Evolutionary conservation across 2,329 filamentous ascomycete species (phyloP), one percentile per base, ranked within the genome.

Genomic region (Fusarium marasasianum): DNA sequence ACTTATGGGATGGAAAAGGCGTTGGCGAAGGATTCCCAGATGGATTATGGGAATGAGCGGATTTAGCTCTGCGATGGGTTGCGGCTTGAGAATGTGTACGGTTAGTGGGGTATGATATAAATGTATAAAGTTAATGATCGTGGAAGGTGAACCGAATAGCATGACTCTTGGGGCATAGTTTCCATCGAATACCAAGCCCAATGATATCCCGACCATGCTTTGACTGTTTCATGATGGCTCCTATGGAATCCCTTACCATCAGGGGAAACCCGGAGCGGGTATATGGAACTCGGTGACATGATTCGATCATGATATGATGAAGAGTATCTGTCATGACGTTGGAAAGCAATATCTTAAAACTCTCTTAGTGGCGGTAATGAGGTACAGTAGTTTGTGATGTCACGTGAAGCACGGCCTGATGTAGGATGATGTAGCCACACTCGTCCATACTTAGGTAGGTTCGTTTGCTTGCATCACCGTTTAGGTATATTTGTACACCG

Each of bases 71-170:
- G 48, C 57, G 60, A 75, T 73, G 68, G 54, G 69, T 64, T 62
- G 26, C 41, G 61, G 51, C 54, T 69, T 51, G 37, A 60, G 53
- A 53, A 35, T 51, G 47, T 50, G 53, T 45, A 50, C 33, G 60
- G 55, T 60, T 43, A 61, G 63, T 71, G 71, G 40, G 64, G 66
- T 60, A 77, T 58, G 75, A 77, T 71, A 76, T 62, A 71, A 72
- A 77, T 76, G 72, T 74, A 77, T 60, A 71, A 67, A 50, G 58
- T 63, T 63, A 58, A 74, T 74, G 68, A 72, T 55, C 43, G 63
- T 53, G 50, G 26, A 26, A 29, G 29, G 45, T 47, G 40, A 48
- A 40, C 38, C 31, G 26, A 22, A 29, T 22, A 44, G 15, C 22
- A 38, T 22, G 37, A 12, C 33, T 38, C 20, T 24, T 15, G 40